A percentile compares a stretch with the other conserved stretches of the same genome.
These are phyloP conservation scores for Globomyces pollinis-pini DNA, from an alignment of 192 early-diverging fungal species.

Conservation along the genomic window DNA sequence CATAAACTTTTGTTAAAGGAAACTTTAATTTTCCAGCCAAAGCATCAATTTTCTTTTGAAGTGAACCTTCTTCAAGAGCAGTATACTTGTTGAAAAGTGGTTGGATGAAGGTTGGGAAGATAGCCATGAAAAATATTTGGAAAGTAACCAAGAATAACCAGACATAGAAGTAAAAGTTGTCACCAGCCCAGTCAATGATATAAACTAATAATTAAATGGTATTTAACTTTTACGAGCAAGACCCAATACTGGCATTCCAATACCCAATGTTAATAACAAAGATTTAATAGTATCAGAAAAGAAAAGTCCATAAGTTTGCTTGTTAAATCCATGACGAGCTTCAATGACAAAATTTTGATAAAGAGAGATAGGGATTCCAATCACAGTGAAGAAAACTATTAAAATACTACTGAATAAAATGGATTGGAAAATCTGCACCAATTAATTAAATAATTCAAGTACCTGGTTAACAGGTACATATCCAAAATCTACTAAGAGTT, in stretches of 20 bases:
- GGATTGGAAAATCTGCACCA: constrained; percentile 64
- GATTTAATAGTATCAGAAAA: constrained; percentile 73
- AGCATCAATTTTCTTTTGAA: constrained; percentile 71
- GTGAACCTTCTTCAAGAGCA: constrained; percentile 72
- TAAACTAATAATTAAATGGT: constrained; percentile 33
- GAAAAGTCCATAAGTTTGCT: constrained; percentile 77
- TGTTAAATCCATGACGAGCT: constrained; percentile 92
- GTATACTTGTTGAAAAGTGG: constrained; percentile 97
- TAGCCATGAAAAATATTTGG: constrained; percentile 42
- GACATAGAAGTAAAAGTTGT: constrained; percentile 82
- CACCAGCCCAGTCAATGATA: constrained; percentile 74
- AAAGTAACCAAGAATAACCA: constrained; percentile 75
- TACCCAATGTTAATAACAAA: constrained; percentile 53
- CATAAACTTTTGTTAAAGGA: constrained; percentile 87
- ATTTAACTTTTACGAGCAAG: too few species aligned
- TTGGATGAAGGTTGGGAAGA: constrained; percentile 93
- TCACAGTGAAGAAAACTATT: constrained; percentile 47
- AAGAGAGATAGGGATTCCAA: constrained; percentile 71
- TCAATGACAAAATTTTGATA: constrained; percentile 96
- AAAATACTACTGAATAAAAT: constrained; percentile 59
- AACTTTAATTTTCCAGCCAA: constrained; percentile 77
- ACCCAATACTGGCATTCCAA: constrained; percentile 78
- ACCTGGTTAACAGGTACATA: constrained; percentile 28
- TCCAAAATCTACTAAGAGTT: neutral
- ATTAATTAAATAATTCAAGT: constrained; percentile 21